phyloP scores from a whole-genome alignment of 345 rosid genomes.

The Nasturtium officinale region DNA sequence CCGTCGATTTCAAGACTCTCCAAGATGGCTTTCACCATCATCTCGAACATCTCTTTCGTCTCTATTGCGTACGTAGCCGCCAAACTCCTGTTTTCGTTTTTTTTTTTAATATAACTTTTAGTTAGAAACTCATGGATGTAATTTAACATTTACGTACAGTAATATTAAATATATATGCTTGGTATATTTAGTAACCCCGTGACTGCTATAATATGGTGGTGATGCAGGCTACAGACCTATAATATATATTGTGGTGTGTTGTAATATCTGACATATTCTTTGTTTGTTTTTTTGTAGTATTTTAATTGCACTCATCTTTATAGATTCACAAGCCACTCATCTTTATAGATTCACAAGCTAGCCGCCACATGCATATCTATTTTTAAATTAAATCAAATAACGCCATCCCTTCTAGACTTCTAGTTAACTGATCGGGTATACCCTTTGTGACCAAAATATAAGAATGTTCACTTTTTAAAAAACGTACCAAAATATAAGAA shows the following conservation, averaged over 20 bases:
- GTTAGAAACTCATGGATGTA: neutral
- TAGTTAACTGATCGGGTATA: neutral
- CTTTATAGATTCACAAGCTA: conserved; percentile 2
- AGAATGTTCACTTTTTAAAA: too few relatives aligned
- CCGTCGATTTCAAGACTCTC: conserved; percentile 53
- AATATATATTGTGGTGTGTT: conserved; percentile 16
- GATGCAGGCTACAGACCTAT: neutral
- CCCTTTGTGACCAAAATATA: neutral
- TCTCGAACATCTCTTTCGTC: conserved; percentile 58
- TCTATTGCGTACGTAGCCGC: conserved; percentile 70
- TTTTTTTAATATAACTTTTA: neutral
- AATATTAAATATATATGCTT: neutral
- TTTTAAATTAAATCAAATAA: neutral
- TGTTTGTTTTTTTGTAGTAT: conserved; percentile 25
- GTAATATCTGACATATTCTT: conserved; percentile 23
- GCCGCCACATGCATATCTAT: conserved; percentile 34
- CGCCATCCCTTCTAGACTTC: conserved; percentile 14
- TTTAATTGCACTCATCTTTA: conserved; percentile 13
- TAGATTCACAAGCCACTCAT: neutral
- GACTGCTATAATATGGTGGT: conserved; percentile 26
- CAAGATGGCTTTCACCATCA: conserved; percentile 68
- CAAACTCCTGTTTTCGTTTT: conserved; percentile 51
- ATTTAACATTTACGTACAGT: neutral
- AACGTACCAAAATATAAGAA: neutral
- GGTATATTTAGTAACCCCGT: conserved; percentile 18